A percentile compares a stretch with the other conserved stretches of the same genome.
phyloP scores from a whole-genome alignment of 2,329 filamentous ascomycete genomes.

The Phialophora verrucosa region DNA sequence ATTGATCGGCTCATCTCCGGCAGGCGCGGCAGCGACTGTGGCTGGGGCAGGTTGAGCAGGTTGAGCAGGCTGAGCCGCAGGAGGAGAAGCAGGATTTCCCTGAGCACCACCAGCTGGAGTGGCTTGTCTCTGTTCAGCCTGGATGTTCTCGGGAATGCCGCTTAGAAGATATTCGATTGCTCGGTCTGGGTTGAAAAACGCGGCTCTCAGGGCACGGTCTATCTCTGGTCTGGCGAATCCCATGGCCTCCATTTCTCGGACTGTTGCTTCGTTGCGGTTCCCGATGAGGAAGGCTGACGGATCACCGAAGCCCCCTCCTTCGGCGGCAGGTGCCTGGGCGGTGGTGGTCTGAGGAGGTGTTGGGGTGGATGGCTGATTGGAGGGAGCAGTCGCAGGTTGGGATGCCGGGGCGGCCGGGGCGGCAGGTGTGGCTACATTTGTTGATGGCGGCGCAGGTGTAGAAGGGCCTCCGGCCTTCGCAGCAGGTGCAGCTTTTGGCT shows the following conservation, averaged over 20 bases:
- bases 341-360: constrained; percentile 49
- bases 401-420: constrained; percentile 54
- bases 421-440: constrained; percentile 58
- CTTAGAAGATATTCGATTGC: constrained; percentile 94
- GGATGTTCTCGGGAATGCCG: constrained; percentile 85
- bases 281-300: constrained; percentile 87
- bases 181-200: constrained; percentile 95
- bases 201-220: constrained; percentile 91
- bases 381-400: constrained; percentile 63
- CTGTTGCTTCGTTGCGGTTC: constrained; percentile 76
- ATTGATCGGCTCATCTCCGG: constrained; percentile 73
- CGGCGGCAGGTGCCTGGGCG: constrained; percentile 52
- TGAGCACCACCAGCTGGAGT: constrained; percentile 43
- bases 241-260: constrained; percentile 96
- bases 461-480: constrained; percentile 58
- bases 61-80: constrained; percentile 46
- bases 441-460: constrained; percentile 50
- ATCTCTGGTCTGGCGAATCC: constrained; percentile 89
- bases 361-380: constrained; percentile 56
- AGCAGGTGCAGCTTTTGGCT: constrained; percentile 73
- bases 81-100: constrained; percentile 42
- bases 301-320: constrained; percentile 64
- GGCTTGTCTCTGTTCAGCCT: constrained; percentile 69
- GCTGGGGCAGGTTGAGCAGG: constrained; percentile 43
- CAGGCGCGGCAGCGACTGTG: constrained; percentile 50